Conservation (phyloP, 2,329 filamentous ascomycete species). For the Epichloe baconii region DNA sequence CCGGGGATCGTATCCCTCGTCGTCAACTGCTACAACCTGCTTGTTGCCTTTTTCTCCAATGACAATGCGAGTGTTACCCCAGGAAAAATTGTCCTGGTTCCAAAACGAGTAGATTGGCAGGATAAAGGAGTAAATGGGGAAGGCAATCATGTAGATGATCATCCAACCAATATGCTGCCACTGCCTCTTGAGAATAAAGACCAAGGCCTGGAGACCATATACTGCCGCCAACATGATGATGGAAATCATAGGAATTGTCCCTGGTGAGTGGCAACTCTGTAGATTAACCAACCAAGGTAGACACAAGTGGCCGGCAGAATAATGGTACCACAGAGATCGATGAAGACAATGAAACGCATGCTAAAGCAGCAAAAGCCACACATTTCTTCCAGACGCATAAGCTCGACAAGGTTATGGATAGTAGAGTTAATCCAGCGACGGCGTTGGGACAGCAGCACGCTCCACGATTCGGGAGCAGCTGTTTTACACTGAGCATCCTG, state of each 20-base stretch:
- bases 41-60: conserved; percentile 88
- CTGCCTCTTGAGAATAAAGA: conserved; percentile 92
- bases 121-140: conserved; percentile 83
- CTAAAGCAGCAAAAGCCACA: conserved; percentile 99
- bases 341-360: conserved; percentile 92
- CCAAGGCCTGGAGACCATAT: conserved; percentile 89
- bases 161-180: conserved; percentile 99
- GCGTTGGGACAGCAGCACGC: conserved; percentile 88
- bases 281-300: conserved; percentile 82
- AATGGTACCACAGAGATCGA: conserved; percentile 85
- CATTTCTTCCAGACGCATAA: conserved; percentile 82
- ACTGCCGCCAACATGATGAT: conserved; percentile 81
- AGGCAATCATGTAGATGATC: conserved; percentile 95
- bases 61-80: conserved; percentile 97
- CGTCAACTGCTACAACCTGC: conserved; percentile 75
- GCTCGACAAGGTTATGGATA: conserved; percentile 86
- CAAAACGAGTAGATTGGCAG: conserved; percentile 97
- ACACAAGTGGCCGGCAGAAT: conserved; percentile 80
- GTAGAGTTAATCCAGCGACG: conserved; percentile 99
- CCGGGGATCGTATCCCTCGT: conserved; percentile 78
- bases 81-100: conserved; percentile 98
- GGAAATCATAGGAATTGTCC: conserved; percentile 74
- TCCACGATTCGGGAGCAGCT: conserved; percentile 87
- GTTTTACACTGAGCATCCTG: conserved; percentile 88
- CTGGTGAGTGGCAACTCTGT: conserved; percentile 52